Conservation (phyloP, 169 alveolate genomes). For the Cryptosporidium ubiquitum region DNA sequence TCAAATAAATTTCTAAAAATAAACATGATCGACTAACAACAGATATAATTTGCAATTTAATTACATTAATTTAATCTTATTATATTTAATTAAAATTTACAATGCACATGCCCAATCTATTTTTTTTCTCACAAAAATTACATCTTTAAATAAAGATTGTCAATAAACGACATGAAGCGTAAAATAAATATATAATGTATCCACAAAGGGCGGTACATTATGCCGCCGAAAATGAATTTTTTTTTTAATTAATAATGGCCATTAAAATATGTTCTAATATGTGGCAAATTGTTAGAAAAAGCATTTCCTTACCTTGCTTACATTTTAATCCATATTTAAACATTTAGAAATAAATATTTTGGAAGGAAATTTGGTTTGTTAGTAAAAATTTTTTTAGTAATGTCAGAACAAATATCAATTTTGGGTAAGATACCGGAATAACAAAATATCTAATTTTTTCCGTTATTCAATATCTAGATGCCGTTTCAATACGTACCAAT, state of each 20-base stretch:
- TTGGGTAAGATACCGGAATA: slow-evolving; percentile 4
- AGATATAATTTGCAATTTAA: not conserved
- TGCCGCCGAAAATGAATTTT: not conserved
- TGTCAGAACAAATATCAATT: slow-evolving; percentile 1
- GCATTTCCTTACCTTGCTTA: not conserved
- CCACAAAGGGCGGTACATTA: slow-evolving; percentile 51
- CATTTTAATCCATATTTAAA: not conserved
- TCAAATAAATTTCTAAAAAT: slow-evolving; percentile 23
- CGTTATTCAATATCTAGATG: not conserved
- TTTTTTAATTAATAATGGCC: not conserved
- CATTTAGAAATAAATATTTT: not conserved
- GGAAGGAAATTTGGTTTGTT: not conserved
- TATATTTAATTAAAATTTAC: not conserved
- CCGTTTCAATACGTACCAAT: slow-evolving; percentile 38
- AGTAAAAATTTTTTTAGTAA: not conserved
- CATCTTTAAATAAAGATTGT: slow-evolving; percentile 38
- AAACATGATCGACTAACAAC: not conserved
- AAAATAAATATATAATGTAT: not conserved
- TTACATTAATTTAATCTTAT: not conserved
- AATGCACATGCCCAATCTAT: not conserved
- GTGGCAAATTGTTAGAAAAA: not conserved
- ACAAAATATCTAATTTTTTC: not conserved
- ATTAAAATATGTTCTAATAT: not conserved
- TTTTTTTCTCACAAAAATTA: not conserved
- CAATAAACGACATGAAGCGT: slow-evolving; percentile 73